Evolutionary conservation across 768 basidiomycete genomes (phyloP).

Genomic region (Galerina sulciceps): DNA sequence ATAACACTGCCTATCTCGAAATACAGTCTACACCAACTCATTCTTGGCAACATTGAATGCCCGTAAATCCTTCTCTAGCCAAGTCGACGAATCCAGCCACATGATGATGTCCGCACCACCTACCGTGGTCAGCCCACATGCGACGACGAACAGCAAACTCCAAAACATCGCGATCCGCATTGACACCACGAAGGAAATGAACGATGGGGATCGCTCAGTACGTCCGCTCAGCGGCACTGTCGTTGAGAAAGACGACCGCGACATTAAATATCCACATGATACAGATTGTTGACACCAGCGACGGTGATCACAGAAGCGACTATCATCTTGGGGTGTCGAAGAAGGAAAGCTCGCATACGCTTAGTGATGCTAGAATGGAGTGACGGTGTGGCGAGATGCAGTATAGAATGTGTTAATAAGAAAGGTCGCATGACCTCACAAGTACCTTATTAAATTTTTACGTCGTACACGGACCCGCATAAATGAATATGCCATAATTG

Average conservation of each 20-base stretch:
- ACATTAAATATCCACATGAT: not conserved
- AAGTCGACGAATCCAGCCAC: conserved; percentile 32
- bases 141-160: conserved; percentile 10
- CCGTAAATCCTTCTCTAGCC: conserved; percentile 38
- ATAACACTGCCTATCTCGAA: not conserved
- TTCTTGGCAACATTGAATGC: conserved; percentile 58
- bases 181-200: conserved; percentile 27
- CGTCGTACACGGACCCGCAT: no score
- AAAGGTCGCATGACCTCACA: no score
- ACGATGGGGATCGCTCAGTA: conserved; percentile 1
- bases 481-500: no score
- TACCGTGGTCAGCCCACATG: conserved; percentile 23
- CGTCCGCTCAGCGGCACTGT: not conserved
- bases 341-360: not conserved
- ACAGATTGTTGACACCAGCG: not conserved
- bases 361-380: not conserved
- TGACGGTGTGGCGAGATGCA: no score
- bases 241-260: not conserved
- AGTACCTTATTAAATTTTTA: no score
- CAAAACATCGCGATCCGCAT: conserved; percentile 39
- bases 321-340: not conserved
- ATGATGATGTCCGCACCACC: conserved; percentile 37
- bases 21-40: conserved; percentile 53
- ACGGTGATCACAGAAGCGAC: not conserved
- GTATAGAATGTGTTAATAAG: no score